These are phyloP conservation scores for Cymodocea nodosa DNA, from an alignment of 116 monocot genomes.

Conservation along the genomic window DNA sequence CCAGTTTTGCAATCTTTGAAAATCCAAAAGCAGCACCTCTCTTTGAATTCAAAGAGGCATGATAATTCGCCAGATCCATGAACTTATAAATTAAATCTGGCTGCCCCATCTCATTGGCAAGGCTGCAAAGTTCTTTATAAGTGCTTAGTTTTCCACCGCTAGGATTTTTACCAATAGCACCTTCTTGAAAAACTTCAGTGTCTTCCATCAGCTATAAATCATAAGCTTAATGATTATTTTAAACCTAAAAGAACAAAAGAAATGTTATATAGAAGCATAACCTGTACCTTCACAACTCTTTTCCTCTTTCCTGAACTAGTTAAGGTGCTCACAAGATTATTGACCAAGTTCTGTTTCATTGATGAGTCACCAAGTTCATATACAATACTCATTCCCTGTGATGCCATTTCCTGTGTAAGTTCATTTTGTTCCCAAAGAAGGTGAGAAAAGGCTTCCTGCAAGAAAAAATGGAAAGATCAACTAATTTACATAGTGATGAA, in stretches of 20 bases:
- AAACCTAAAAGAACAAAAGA: neutral
- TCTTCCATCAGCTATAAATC: constrained; percentile 59
- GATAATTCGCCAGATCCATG: constrained; percentile 99
- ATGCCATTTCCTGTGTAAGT: constrained; percentile 95
- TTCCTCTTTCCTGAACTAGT: constrained; percentile 94
- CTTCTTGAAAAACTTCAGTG: constrained; percentile 98
- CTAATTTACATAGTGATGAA: neutral
- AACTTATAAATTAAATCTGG: constrained; percentile 97
- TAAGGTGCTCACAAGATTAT: constrained; percentile 88
- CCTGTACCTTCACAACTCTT: constrained; percentile 76
- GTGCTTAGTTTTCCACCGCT: constrained; percentile 87
- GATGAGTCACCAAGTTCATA: constrained; percentile 95
- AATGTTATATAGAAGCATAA: neutral
- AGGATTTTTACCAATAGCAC: constrained; percentile 65
- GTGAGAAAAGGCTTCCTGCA: constrained; percentile 90
- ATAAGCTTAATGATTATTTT: neutral
- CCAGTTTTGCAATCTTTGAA: constrained; percentile 97
- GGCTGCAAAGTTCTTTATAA: constrained; percentile 91
- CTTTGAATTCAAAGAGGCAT: constrained; percentile 89
- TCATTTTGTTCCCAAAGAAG: constrained; percentile 93
- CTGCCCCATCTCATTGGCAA: constrained; percentile 99
- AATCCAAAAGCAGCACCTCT: constrained; percentile 98
- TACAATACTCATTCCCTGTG: constrained; percentile 99
- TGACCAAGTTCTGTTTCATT: constrained; percentile 77
- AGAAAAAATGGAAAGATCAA: neutral